These are phyloP conservation scores for Chamaecrista fasciculata DNA, from an alignment of 306 rosid species.

Conservation along the genomic window DNA sequence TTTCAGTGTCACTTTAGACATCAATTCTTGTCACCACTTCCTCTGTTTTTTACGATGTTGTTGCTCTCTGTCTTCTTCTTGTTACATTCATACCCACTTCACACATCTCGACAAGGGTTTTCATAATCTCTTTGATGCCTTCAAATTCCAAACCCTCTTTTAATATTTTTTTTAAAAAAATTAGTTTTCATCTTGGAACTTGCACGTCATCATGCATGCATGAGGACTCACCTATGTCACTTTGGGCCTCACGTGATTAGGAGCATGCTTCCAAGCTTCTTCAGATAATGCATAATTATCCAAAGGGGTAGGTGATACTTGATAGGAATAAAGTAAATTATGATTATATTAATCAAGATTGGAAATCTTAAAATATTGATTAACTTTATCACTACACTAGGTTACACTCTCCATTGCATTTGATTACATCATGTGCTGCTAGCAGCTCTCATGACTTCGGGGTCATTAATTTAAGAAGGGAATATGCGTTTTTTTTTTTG, in stretches of 20 bases:
- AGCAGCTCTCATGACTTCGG: too few species aligned
- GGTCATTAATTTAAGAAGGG: too few species aligned
- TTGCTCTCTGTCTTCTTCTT: neutral
- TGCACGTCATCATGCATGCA: neutral
- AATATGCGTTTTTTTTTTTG: too few species aligned
- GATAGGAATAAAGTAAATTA: neutral
- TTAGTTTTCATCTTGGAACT: neutral
- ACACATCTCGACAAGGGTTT: neutral
- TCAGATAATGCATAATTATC: too few species aligned
- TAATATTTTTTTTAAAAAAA: too few species aligned
- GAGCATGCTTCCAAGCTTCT: too few species aligned
- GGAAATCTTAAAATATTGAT: too few species aligned
- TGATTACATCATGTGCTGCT: too few species aligned
- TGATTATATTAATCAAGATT: too few species aligned
- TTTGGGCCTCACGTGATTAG: neutral
- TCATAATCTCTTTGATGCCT: neutral
- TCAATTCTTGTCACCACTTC: neutral
- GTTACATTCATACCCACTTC: neutral
- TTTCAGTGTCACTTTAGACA: conserved; percentile 11
- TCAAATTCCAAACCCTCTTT: neutral
- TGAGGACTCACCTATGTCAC: neutral
- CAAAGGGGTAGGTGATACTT: too few species aligned
- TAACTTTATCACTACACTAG: too few species aligned
- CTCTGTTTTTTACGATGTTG: conserved; percentile 16
- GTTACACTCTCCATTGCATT: neutral